A percentile compares a stretch with the other conserved stretches of the same genome.
Evolutionary conservation across 163 green algal species (phyloP).

Genomic region (Coccomyxa subellipsoidea): DNA sequence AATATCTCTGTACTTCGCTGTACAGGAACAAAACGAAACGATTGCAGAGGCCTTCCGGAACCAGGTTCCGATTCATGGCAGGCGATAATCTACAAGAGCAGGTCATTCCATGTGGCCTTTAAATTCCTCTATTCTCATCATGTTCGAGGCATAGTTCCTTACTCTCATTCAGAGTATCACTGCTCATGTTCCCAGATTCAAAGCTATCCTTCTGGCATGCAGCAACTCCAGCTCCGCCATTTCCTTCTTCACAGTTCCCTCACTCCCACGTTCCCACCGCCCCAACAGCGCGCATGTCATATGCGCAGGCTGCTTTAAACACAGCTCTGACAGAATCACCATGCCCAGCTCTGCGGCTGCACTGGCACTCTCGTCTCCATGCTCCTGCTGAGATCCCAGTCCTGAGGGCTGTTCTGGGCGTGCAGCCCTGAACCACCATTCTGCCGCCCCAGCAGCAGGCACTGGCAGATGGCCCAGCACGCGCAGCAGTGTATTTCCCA

Average conservation of each 20-base stretch:
- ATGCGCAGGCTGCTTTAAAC: background rate
- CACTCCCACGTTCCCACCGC: background rate
- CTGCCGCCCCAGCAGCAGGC: background rate
- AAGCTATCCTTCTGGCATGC: background rate
- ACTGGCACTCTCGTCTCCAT: background rate
- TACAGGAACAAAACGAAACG: too few relatives aligned
- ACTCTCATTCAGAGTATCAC: background rate
- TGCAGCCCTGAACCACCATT: background rate
- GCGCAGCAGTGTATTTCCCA: conserved; percentile 8
- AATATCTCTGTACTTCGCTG: too few relatives aligned
- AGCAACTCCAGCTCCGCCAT: background rate
- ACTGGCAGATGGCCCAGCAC: background rate
- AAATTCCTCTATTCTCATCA: too few relatives aligned
- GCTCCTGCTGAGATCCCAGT: background rate
- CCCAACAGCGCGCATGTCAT: background rate
- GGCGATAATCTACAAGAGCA: too few relatives aligned
- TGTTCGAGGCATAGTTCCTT: background rate
- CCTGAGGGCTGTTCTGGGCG: background rate
- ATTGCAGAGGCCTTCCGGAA: too few relatives aligned
- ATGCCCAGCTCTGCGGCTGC: background rate
- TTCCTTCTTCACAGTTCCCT: background rate
- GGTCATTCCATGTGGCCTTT: too few relatives aligned
- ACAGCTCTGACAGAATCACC: background rate
- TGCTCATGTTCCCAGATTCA: background rate
- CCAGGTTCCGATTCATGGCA: too few relatives aligned